phyloP scores from a whole-genome alignment of 2,329 filamentous ascomycete genomes.

The Ceratocystis destructans region DNA sequence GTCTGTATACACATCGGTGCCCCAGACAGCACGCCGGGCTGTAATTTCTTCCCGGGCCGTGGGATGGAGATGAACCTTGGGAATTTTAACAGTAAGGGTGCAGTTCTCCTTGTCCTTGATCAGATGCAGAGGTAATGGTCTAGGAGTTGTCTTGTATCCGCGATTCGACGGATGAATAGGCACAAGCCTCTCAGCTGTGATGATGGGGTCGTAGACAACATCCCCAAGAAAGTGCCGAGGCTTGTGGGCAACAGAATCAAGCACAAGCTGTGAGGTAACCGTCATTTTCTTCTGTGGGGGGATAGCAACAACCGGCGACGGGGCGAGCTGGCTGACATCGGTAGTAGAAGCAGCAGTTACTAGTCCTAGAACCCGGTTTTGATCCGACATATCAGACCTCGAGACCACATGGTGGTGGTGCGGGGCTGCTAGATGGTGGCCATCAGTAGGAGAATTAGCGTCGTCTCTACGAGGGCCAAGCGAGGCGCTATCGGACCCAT shows the following conservation, averaged over 20 bases:
- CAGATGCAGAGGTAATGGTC: slow-evolving; percentile 59
- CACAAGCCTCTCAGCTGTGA: slow-evolving; percentile 40
- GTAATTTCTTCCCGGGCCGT: slow-evolving; percentile 72
- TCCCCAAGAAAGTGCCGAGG: slow-evolving; percentile 74
- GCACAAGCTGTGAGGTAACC: slow-evolving; percentile 54
- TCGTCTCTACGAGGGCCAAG: neutral
- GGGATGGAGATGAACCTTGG: slow-evolving; percentile 59
- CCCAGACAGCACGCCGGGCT: slow-evolving; percentile 68
- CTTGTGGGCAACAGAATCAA: slow-evolving; percentile 55
- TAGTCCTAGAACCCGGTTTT: neutral
- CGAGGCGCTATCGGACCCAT: slow-evolving; percentile 37
- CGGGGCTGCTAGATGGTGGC: slow-evolving; percentile 20
- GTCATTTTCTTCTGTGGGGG: slow-evolving; percentile 50
- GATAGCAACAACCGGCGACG: slow-evolving; percentile 31
- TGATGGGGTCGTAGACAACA: slow-evolving; percentile 60
- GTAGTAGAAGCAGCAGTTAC: neutral
- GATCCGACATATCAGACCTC: slow-evolving; percentile 19
- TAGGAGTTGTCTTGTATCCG: slow-evolving; percentile 44
- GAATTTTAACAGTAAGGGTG: slow-evolving; percentile 76
- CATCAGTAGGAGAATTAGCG: neutral
- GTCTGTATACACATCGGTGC: slow-evolving; percentile 87
- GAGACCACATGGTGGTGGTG: slow-evolving; percentile 40
- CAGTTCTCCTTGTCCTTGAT: slow-evolving; percentile 71
- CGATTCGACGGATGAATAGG: slow-evolving; percentile 30
- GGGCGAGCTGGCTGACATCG: slow-evolving; percentile 23